Base-by-base conservation (phyloP, 106 monocot genomes). In the Apostasia ramifera region DNA sequence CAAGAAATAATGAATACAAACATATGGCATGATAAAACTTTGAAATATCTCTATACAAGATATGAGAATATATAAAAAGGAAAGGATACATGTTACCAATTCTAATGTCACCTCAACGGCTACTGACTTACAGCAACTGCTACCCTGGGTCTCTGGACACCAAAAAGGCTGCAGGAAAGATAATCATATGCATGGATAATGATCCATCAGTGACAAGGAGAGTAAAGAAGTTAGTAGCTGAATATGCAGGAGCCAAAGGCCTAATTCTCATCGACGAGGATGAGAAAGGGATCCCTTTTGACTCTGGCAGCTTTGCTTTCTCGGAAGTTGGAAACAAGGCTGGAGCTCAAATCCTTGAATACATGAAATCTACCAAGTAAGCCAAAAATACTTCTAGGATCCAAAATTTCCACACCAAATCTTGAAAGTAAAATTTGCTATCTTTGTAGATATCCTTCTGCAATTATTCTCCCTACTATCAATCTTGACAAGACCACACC, bases 341-440 rank as follows among this genome's bases (percentile, higher is more conserved):
- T 1, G 95, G 92, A 73, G 76, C 59, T 50, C 84, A 79, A 66
- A 85, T 97, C 47, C 76, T 97, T 4, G 45, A 66, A 6, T 97
- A 97, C 86, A 84, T 97, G 11, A 86, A 97, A 48, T 92, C 88
- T 49, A 89, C 86, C 66, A 91, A 84, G 95, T 94, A 76, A 80
- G 79, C 38, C 44, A 4, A 66, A 9, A 11, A 48, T 12, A 70
- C 45, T 1, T 55, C 6, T 3, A 65, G 39, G 40, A 3, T 37
- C 26, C 26, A 42, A 3, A 37, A 65, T 37, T 26, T 48, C 48
- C 8, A 65, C 48, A 65, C 2, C 9, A 38, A 9, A 53, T 48
- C 61, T 69, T 40, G 58, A 47, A 1, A 59, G 53, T 6, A 74
- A 44, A 1, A 66, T 56, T 14, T 47, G 4, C 47, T 11, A 50